Evolutionary conservation across 202 grass and related monocot species (phyloP).

Genomic region (Musa balbisiana): DNA sequence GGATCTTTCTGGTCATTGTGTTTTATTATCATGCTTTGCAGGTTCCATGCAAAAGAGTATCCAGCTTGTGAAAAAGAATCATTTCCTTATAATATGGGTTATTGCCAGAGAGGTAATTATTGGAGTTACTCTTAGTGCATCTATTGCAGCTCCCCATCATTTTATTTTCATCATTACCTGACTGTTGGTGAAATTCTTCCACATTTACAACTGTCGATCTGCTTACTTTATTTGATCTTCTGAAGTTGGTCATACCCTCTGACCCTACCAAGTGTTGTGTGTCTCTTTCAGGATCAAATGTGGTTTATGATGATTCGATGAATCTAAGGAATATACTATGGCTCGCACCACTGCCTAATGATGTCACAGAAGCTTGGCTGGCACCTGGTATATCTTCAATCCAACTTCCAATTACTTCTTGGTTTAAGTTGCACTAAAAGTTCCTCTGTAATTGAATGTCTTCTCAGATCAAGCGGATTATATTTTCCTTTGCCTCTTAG

Average conservation of each 20-base stretch:
- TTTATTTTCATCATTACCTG: neutral
- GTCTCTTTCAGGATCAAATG: constrained; percentile 45
- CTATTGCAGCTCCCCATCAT: neutral
- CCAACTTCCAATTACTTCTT: neutral
- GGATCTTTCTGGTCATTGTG: constrained; percentile 4
- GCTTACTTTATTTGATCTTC: neutral
- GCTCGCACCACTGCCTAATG: constrained; percentile 69
- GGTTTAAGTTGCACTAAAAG: neutral
- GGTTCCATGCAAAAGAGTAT: constrained; percentile 96
- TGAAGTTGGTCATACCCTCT: neutral
- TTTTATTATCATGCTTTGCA: constrained; percentile 20
- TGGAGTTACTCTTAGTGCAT: neutral
- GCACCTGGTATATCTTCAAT: constrained; percentile 47
- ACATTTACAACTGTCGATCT: neutral
- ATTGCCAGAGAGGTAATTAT: constrained; percentile 66
- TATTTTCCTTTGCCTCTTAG: neutral
- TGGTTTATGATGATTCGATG: constrained; percentile 70
- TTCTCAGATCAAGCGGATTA: neutral
- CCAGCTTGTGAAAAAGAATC: constrained; percentile 54
- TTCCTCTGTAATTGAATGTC: neutral
- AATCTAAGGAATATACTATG: constrained; percentile 89
- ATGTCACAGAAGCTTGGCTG: constrained; percentile 54
- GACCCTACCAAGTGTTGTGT: neutral
- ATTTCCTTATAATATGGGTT: constrained; percentile 77
- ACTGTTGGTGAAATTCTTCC: neutral